These are phyloP conservation scores for Bimuria novae-zelandiae DNA, from an alignment of 2,329 filamentous ascomycete genomes.

Conservation along the genomic window DNA sequence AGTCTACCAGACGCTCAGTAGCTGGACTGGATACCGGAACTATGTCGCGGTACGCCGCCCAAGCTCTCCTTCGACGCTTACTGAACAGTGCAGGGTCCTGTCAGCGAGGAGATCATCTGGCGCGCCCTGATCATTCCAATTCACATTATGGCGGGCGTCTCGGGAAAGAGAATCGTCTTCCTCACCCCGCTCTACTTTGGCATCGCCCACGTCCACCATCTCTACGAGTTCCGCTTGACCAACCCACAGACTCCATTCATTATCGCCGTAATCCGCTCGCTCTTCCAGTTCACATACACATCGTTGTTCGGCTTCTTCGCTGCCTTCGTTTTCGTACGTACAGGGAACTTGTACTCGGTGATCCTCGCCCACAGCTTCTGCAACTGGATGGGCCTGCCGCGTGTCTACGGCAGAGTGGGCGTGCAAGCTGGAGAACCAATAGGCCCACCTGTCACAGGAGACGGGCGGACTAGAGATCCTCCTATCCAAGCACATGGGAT, in stretches of 20 bases:
- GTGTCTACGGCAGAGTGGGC: conserved; percentile 78
- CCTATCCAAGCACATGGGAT: conserved; percentile 42
- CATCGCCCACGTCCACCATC: conserved; percentile 91
- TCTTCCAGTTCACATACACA: conserved; percentile 88
- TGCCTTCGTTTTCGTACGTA: conserved; percentile 85
- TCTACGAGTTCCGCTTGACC: conserved; percentile 88
- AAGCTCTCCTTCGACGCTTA: conserved; percentile 1
- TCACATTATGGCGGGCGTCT: conserved; percentile 69
- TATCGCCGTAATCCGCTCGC: conserved; percentile 69
- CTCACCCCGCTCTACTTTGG: conserved; percentile 88
- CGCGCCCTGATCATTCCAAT: conserved; percentile 84
- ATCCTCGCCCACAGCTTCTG: conserved; percentile 85
- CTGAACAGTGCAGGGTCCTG: conserved; percentile 61
- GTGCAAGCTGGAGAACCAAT: conserved; percentile 53
- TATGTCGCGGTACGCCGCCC: conserved; percentile 72
- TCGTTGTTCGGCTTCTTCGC: conserved; percentile 93
- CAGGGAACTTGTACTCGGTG: conserved; percentile 77
- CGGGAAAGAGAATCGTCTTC: conserved; percentile 67
- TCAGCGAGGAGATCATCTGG: conserved; percentile 94
- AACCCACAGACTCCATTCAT: conserved; percentile 70
- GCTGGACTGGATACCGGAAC: conserved; percentile 86
- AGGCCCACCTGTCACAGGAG: conserved; percentile 39
- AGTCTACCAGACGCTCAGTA: conserved; percentile 62
- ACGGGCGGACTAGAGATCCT: conserved; percentile 45
- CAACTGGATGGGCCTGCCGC: conserved; percentile 87